Percentiles rank a stretch among this genome's conserved stretches.
These are phyloP conservation scores for Rehmannia glutinosa DNA, from an alignment of 257 asterid genomes.

Conservation along the genomic window DNA sequence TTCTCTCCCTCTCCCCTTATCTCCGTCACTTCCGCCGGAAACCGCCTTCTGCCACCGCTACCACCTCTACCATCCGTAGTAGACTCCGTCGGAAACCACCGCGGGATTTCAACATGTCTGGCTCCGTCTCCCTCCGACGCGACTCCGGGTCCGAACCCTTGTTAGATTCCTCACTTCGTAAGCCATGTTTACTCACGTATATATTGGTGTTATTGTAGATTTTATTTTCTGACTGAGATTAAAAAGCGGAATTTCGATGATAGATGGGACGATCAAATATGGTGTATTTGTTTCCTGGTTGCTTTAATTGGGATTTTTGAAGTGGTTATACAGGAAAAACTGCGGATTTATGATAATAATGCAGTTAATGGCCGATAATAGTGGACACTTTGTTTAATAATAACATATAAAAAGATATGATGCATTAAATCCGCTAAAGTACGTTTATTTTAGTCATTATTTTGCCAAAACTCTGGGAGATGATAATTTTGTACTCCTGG, in stretches of 20 bases:
- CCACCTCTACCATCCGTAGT: conserved; percentile 19
- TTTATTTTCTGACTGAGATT: neutral
- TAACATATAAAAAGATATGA: too few relatives aligned
- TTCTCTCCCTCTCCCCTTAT: conserved; percentile 22
- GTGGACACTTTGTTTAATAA: too few relatives aligned
- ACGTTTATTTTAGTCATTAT: too few relatives aligned
- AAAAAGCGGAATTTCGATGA: conserved; percentile 2
- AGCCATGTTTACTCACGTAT: conserved; percentile 18
- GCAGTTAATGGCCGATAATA: neutral
- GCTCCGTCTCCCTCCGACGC: conserved; percentile 33
- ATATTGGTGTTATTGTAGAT: neutral
- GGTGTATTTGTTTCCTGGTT: neutral
- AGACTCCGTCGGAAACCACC: conserved; percentile 26
- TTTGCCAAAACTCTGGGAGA: too few relatives aligned
- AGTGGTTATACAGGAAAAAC: too few relatives aligned
- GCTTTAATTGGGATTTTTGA: neutral
- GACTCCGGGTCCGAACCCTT: conserved; percentile 45
- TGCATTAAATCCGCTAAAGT: too few relatives aligned
- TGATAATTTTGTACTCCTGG: too few relatives aligned
- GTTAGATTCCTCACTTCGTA: conserved; percentile 52
- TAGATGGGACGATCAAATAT: neutral
- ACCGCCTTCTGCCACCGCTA: conserved; percentile 17
- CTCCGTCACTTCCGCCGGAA: conserved; percentile 32
- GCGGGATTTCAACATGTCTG: conserved; percentile 40
- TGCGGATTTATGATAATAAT: too few relatives aligned